These are phyloP conservation scores for Pilatotrama ljubarskyi DNA, from an alignment of 768 basidiomycete genomes.

Conservation along the genomic window DNA sequence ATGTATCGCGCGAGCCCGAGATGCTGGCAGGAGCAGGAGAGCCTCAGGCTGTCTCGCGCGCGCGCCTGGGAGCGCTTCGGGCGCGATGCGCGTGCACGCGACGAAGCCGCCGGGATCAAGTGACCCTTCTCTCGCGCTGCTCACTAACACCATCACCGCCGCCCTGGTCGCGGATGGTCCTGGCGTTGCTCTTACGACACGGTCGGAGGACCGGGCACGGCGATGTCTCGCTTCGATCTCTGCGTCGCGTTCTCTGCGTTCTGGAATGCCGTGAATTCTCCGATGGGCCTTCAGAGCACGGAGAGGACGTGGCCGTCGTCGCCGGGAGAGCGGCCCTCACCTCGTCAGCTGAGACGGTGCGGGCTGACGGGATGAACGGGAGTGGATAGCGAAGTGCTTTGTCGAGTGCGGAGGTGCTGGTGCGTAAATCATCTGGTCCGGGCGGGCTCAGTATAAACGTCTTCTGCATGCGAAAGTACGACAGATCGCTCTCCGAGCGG, in stretches of 20 bases:
- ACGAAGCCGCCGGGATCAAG: constrained; percentile 4
- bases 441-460: neutral
- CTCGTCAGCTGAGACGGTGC: constrained; percentile 6
- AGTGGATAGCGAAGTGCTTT: neutral
- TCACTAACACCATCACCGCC: constrained; percentile 1
- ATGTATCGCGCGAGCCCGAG: neutral
- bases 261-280: constrained; percentile 10
- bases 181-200: neutral
- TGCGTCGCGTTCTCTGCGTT: neutral
- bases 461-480: neutral
- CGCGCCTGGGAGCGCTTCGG: neutral
- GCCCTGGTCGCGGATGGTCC: neutral
- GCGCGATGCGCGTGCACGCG: constrained; percentile 5
- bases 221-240: neutral
- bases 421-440: neutral
- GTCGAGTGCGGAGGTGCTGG: neutral
- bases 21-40: neutral
- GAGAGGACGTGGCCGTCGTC: neutral
- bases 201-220: neutral
- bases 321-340: constrained; percentile 4
- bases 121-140: neutral
- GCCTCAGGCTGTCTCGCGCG: neutral
- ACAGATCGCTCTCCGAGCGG: no score
- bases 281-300: constrained; percentile 1
- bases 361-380: neutral